Evolutionary conservation across 768 basidiomycete genomes (phyloP).

Genomic region (Auriscalpium microsporum): DNA sequence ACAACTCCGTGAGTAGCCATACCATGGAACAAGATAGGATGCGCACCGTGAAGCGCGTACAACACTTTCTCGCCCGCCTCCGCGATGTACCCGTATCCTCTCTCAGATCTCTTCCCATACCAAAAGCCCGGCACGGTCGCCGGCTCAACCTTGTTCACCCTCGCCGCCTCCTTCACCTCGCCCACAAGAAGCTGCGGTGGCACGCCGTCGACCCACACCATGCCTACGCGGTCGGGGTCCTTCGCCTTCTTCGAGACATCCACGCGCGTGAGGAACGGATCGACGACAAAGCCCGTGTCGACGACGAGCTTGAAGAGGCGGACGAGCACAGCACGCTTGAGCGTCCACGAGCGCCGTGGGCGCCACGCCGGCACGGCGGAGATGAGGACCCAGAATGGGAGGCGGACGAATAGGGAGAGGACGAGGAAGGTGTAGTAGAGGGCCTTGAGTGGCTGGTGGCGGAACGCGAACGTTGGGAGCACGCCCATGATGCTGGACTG

Average conservation of each 20-base stretch:
- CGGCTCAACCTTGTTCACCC: not conserved
- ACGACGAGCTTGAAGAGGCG: not conserved
- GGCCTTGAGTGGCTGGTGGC: slow-evolving; percentile 14
- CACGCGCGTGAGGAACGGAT: not conserved
- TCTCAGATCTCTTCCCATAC: not conserved
- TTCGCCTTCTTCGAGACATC: not conserved
- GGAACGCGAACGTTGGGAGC: not conserved
- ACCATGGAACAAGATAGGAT: not conserved
- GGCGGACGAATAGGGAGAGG: slow-evolving; percentile 9
- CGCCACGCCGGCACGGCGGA: slow-evolving; percentile 14
- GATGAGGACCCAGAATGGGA: slow-evolving; percentile 14
- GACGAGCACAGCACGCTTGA: not conserved
- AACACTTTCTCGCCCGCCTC: not conserved
- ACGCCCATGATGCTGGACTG: too few species aligned
- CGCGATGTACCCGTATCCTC: not conserved
- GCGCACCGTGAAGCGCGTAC: not conserved
- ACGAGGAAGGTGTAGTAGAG: slow-evolving; percentile 7
- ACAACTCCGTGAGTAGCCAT: not conserved
- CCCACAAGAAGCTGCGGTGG: not conserved
- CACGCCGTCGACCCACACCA: not conserved
- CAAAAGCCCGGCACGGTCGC: not conserved
- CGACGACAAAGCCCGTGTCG: not conserved
- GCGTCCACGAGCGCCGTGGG: slow-evolving; percentile 1
- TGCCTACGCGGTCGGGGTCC: not conserved
- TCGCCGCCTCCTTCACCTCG: not conserved